Evolutionary conservation across 2,329 filamentous ascomycete species (phyloP), one percentile per base, ranked within the genome.

Genomic region (Aspergillus puulaauensis): DNA sequence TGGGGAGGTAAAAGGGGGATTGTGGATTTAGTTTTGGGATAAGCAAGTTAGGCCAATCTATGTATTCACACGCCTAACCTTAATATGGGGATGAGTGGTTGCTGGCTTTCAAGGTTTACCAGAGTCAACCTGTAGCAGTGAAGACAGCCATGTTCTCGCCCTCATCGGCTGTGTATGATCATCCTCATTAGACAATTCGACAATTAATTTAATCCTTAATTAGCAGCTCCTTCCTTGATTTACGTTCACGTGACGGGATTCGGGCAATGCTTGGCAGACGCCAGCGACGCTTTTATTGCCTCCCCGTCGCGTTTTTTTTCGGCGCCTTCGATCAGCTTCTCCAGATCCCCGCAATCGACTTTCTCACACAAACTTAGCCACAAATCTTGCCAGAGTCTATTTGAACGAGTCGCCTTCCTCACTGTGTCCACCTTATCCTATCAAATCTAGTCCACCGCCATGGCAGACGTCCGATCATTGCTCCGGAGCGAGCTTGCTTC

Each of bases 391-490:
- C 33, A 19, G 37, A 57, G 41, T 17, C 24, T 23, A 44, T 21
- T 27, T 41, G 23, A 14, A 17, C 15, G 6, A 62, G 24, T 35
- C 24, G 19, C 48, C 33, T 44, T 14, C 9, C 15, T 45, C 12
- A 45, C 24, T 19, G 27, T n/a, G 44, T 33, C 9, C 15, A n/a
- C 11, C 7, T 37, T 7, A 15, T 8, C 27, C 37, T 31, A 24
- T 33, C 12, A 37, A 14, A 31, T 44, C 17, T 17, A 37, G 40
- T 35, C 24, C 44, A 48, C 33, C 37, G 56, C 45, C 37, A 93
- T 95, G 90, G 82, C 90, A 64, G 90, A 96, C 74, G 88, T 91
- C 24, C 88, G 91, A 66, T 85, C 90, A 37, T 84, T 96, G 49
- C 83, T 96, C 57, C 89, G 90, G 66, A 88, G 87, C 68, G 89